Evolutionary conservation across 495 filamentous ascomycete species (phyloP).

Genomic region (Aspergillus avenaceus): DNA sequence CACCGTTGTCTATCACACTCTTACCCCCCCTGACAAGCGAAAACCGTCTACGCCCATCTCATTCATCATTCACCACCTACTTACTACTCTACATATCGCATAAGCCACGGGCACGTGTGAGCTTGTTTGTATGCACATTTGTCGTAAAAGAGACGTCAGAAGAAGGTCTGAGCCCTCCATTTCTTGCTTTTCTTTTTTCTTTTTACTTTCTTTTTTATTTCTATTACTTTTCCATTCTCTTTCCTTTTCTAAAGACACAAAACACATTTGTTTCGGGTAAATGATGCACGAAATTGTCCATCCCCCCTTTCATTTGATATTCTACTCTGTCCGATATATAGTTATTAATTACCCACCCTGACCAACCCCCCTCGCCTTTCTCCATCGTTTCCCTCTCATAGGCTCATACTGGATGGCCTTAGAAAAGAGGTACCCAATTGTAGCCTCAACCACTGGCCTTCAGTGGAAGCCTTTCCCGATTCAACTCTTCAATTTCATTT

Average conservation of each 20-base stretch:
- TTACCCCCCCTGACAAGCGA: not conserved
- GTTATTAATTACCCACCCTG: slow-evolving; percentile 1
- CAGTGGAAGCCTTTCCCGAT: not conserved
- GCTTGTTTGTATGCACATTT: slow-evolving; percentile 5
- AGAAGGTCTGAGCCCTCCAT: slow-evolving; percentile 6
- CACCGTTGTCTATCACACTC: not conserved
- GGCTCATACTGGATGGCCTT: not conserved
- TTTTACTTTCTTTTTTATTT: slow-evolving; percentile 6
- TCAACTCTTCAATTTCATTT: not conserved
- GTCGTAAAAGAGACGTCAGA: slow-evolving; percentile 2
- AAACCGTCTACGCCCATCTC: not conserved
- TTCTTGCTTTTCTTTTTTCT: slow-evolving; percentile 14
- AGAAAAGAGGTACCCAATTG: not conserved
- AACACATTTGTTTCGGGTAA: slow-evolving; percentile 1
- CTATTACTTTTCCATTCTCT: slow-evolving; percentile 1
- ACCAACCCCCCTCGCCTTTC: not conserved
- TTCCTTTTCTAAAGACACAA: too few species aligned
- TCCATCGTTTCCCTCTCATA: not conserved
- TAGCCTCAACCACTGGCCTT: not conserved
- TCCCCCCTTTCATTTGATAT: too few species aligned
- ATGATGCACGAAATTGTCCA: too few species aligned
- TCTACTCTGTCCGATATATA: too few species aligned
- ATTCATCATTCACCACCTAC: not conserved
- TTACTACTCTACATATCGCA: not conserved
- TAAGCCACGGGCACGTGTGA: slow-evolving; percentile 6